Conservation (phyloP, 768 basidiomycete species). For the Pulveroboletus frians region DNA sequence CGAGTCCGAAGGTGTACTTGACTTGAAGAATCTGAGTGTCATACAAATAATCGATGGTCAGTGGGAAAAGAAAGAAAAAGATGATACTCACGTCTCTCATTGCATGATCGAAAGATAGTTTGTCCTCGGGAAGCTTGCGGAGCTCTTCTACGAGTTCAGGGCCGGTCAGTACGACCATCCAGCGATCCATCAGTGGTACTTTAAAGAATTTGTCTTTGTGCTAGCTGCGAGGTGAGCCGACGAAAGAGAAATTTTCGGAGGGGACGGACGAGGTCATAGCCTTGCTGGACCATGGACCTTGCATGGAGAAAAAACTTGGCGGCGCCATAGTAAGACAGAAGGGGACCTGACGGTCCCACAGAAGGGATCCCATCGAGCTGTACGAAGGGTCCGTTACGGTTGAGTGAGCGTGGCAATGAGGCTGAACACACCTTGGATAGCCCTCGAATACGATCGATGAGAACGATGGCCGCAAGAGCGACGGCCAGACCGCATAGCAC, state of each 20-base stretch:
- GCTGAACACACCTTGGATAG: conserved; percentile 23
- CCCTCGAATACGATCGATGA: conserved; percentile 18
- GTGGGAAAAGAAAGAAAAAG: background rate
- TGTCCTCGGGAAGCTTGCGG: conserved; percentile 43
- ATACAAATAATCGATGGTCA: conserved; percentile 11
- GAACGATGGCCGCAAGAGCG: conserved; percentile 9
- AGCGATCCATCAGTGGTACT: conserved; percentile 39
- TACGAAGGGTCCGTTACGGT: conserved; percentile 2
- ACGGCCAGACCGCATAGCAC: conserved; percentile 18
- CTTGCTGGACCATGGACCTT: conserved; percentile 32
- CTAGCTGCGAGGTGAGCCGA: conserved; percentile 20
- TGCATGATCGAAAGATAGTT: conserved; percentile 38
- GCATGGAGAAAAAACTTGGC: conserved; percentile 29
- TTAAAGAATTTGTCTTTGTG: conserved; percentile 37
- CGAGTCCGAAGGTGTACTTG: conserved; percentile 34
- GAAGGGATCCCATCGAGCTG: conserved; percentile 33
- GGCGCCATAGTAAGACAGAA: conserved; percentile 32
- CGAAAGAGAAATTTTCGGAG: background rate
- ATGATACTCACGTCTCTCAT: conserved; percentile 34
- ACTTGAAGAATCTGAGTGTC: conserved; percentile 32
- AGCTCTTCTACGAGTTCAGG: conserved; percentile 45
- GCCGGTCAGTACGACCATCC: conserved; percentile 43
- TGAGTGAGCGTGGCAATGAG: background rate
- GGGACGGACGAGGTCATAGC: conserved; percentile 31
- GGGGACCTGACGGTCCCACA: conserved; percentile 31